Evolutionary conservation across 257 asterid genomes (phyloP).

Genomic region (Solanum boliviense): DNA sequence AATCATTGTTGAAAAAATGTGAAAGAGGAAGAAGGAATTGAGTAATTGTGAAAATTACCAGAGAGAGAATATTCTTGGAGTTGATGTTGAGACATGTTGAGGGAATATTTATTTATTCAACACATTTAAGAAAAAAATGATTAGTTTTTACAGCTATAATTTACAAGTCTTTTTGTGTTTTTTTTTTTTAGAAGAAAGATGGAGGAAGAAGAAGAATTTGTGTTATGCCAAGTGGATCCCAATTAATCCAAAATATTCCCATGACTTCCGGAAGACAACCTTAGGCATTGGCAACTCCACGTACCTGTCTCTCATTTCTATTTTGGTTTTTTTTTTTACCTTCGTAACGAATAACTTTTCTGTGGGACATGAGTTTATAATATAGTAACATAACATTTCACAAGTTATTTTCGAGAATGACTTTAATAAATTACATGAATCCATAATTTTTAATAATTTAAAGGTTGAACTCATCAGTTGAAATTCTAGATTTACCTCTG

Average conservation of each 20-base stretch:
- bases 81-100: not conserved
- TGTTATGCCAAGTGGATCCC: constrained; percentile 1
- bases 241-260: not conserved
- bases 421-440: too few relatives aligned
- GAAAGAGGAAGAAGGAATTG: not conserved
- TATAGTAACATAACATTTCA: too few relatives aligned
- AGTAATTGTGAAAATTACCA: not conserved
- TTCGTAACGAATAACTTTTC: too few relatives aligned
- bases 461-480: too few relatives aligned
- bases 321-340: not conserved
- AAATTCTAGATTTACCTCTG: too few relatives aligned
- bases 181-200: not conserved
- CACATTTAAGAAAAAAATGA: not conserved
- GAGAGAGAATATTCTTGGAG: not conserved
- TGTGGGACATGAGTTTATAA: too few relatives aligned
- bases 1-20: not conserved
- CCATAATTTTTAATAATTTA: too few relatives aligned
- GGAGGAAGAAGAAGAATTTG: not conserved
- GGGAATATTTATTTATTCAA: not conserved
- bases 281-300: not conserved
- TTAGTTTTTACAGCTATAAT: not conserved
- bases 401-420: not conserved
- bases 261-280: not conserved
- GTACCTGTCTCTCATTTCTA: not conserved
- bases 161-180: not conserved